phyloP scores from a whole-genome alignment of 257 asterid species.

The Nicotiana obtusifolia region DNA sequence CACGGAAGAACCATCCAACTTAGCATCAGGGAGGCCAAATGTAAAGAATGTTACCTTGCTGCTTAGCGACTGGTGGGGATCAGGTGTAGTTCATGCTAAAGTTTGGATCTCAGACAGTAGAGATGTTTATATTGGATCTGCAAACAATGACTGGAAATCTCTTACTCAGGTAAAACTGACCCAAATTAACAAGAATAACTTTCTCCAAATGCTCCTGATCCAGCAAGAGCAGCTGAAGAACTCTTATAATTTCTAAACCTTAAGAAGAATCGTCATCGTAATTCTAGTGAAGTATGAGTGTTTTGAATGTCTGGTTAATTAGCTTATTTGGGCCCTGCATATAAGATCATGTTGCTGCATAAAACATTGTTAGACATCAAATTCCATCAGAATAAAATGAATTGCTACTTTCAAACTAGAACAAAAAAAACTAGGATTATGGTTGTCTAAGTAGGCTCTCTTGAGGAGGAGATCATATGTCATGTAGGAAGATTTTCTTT shows the following conservation, averaged over 20 bases:
- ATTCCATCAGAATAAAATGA: too few species aligned
- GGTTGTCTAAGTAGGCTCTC: background rate
- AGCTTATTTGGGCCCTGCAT: too few species aligned
- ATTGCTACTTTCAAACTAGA: background rate
- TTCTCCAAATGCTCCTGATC: background rate
- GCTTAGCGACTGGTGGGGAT: constrained; percentile 77
- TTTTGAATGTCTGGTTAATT: background rate
- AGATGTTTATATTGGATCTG: constrained; percentile 79
- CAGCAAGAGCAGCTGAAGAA: background rate
- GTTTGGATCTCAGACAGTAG: constrained; percentile 77
- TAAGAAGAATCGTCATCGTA: background rate
- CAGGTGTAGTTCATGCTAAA: constrained; percentile 84
- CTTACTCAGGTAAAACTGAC: constrained; percentile 58
- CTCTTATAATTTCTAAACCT: background rate
- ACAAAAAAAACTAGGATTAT: background rate
- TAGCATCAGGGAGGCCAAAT: constrained; percentile 69
- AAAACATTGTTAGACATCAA: too few species aligned
- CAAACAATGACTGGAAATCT: constrained; percentile 95
- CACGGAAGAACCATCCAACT: constrained; percentile 58
- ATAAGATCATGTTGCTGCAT: too few species aligned
- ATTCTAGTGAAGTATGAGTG: background rate
- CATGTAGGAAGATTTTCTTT: background rate
- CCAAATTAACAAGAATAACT: background rate
- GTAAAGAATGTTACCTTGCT: constrained; percentile 68
- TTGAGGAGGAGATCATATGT: background rate